phyloP scores from a whole-genome alignment of 768 basidiomycete species.

The Calocybe cyanea region DNA sequence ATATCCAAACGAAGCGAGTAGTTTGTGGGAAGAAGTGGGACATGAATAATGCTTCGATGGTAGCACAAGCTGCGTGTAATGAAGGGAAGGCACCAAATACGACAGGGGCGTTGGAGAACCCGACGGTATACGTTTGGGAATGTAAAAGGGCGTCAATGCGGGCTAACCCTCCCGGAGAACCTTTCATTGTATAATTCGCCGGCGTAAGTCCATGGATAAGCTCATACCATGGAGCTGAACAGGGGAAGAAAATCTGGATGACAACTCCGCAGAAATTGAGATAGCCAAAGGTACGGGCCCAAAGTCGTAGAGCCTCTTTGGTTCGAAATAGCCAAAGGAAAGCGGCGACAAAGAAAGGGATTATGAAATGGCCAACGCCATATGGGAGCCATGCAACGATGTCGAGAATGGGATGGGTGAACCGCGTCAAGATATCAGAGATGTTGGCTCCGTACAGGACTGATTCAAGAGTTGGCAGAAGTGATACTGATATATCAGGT shows the following conservation, averaged over 20 bases:
- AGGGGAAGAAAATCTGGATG: constrained; percentile 85
- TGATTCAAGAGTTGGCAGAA: constrained; percentile 92
- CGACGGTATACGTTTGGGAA: constrained; percentile 65
- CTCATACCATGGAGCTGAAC: constrained; percentile 97
- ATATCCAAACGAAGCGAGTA: constrained; percentile 70
- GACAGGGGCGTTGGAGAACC: constrained; percentile 85
- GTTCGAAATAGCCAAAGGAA: constrained; percentile 89
- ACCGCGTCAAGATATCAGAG: constrained; percentile 92
- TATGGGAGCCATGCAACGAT: constrained; percentile 96
- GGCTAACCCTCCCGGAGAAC: constrained; percentile 89
- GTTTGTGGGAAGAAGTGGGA: constrained; percentile 90
- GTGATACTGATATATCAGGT: constrained; percentile 83
- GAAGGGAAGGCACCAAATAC: constrained; percentile 97
- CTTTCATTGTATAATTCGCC: constrained; percentile 87
- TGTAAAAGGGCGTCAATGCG: constrained; percentile 90
- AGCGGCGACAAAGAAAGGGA: constrained; percentile 84
- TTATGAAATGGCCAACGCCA: constrained; percentile 86
- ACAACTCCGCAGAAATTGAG: constrained; percentile 89
- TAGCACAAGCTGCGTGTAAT: constrained; percentile 86
- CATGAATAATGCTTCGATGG: constrained; percentile 89
- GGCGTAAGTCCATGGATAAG: constrained; percentile 95
- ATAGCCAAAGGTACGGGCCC: constrained; percentile 87
- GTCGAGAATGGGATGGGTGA: constrained; percentile 89
- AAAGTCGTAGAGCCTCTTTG: constrained; percentile 75
- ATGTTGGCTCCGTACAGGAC: constrained; percentile 98